phyloP scores from a whole-genome alignment of 306 rosid species.

The Geum urbanum region DNA sequence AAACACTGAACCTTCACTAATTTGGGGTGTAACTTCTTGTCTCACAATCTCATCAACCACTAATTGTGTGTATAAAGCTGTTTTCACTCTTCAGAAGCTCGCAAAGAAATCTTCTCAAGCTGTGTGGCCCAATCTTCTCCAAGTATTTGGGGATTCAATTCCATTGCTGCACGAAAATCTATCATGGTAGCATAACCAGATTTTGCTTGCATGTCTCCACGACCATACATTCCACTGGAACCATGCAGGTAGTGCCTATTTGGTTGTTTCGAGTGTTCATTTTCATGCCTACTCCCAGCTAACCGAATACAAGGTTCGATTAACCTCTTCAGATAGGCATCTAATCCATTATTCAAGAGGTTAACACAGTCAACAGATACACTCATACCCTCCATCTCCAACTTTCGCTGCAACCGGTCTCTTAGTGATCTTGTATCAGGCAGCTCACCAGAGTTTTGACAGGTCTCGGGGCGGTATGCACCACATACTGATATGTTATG shows the following conservation, averaged over 20 bases:
- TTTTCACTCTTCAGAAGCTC: conserved; percentile 61
- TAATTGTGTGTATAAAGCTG: conserved; percentile 13
- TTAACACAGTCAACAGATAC: conserved; percentile 60
- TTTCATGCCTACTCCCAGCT: conserved; percentile 48
- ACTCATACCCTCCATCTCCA: conserved; percentile 62
- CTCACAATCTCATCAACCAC: conserved; percentile 9
- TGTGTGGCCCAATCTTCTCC: conserved; percentile 80
- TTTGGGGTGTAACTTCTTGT: conserved; percentile 30
- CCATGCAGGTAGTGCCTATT: conserved; percentile 24
- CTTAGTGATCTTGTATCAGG: conserved; percentile 69
- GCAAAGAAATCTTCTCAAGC: conserved; percentile 72
- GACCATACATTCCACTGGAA: conserved; percentile 32
- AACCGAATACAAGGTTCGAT: conserved; percentile 61
- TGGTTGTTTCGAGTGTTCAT: conserved; percentile 26
- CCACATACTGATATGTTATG: conserved; percentile 41
- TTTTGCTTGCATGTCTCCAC: conserved; percentile 38
- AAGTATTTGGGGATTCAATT: conserved; percentile 65
- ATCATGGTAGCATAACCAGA: conserved; percentile 35
- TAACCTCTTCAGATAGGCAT: conserved; percentile 78
- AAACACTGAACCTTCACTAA: conserved; percentile 32
- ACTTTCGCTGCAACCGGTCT: conserved; percentile 60
- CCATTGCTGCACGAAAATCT: conserved; percentile 72
- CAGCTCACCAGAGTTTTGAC: conserved; percentile 58
- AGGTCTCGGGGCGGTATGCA: conserved; percentile 49
- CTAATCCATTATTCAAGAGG: conserved; percentile 78